A percentile compares a stretch with the other conserved stretches of the same genome.
phyloP scores from a whole-genome alignment of 257 asterid genomes.

The Solanum dulcamara region DNA sequence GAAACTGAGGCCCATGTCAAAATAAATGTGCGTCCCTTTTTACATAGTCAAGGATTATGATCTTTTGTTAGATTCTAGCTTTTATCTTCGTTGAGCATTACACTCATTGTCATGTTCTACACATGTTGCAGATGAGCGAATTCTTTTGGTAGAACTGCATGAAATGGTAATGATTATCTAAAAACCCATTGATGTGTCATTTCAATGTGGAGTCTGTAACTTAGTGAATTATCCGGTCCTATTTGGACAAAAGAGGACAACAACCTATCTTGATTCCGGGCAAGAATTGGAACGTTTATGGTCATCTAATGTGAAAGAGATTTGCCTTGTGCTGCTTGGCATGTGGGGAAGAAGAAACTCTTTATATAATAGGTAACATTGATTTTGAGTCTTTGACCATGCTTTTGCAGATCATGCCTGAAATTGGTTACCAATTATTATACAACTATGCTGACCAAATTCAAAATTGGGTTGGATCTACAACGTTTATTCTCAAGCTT shows the following conservation, averaged over 20 bases:
- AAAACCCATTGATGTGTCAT: slow-evolving; percentile 4
- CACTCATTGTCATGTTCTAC: no score
- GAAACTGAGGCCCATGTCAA: no score
- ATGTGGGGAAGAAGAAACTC: background rate
- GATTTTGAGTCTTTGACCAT: background rate
- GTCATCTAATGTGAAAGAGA: background rate
- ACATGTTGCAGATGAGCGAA: no score
- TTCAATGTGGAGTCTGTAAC: background rate
- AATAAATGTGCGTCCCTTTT: no score
- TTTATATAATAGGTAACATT: background rate
- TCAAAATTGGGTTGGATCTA: slow-evolving; percentile 43
- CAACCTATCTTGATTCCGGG: slow-evolving; percentile 54
- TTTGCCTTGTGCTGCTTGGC: background rate
- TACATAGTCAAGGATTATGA: no score
- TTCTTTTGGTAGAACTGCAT: no score
- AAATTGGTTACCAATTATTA: slow-evolving; percentile 73
- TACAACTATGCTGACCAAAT: no score
- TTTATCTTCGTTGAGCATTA: background rate
- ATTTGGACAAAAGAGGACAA: slow-evolving; percentile 68
- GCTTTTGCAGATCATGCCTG: slow-evolving; percentile 59
- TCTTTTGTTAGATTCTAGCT: background rate
- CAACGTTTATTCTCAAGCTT: slow-evolving; percentile 44
- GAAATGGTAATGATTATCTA: background rate
- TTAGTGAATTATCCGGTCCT: background rate
- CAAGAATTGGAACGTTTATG: background rate